Evolutionary conservation across 2,329 filamentous ascomycete species (phyloP).

Genomic region (Penicillium sp.): DNA sequence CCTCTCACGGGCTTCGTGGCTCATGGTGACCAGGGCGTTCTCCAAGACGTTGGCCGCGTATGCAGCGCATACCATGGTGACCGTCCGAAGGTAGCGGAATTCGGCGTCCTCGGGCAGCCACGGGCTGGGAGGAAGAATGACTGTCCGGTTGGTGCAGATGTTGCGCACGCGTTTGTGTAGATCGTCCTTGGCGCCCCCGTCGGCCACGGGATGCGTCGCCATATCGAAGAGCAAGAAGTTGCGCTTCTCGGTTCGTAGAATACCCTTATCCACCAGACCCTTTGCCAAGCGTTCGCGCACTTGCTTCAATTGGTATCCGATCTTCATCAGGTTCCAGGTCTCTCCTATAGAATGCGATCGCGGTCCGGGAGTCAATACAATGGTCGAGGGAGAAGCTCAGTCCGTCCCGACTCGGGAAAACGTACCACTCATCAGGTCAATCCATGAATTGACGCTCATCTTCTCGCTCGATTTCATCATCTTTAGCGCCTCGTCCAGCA

Average conservation of each 20-base stretch:
- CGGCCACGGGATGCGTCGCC: constrained; percentile 96
- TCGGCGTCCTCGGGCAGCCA: constrained; percentile 93
- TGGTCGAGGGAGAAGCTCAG: not conserved
- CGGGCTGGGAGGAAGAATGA: constrained; percentile 77
- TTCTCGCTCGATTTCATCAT: constrained; percentile 99
- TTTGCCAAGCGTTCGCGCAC: constrained; percentile 96
- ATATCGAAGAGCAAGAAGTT: constrained; percentile 99
- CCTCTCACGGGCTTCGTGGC: constrained; percentile 87
- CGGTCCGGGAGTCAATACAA: not conserved
- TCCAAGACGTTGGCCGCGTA: constrained; percentile 98
- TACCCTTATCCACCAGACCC: constrained; percentile 96
- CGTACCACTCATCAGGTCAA: constrained; percentile 96
- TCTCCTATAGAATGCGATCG: constrained; percentile 59
- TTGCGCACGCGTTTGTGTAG: constrained; percentile 88
- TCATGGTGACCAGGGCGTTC: constrained; percentile 89
- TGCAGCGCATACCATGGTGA: constrained; percentile 94
- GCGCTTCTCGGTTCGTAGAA: constrained; percentile 95
- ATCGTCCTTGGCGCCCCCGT: constrained; percentile 95
- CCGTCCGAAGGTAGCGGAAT: constrained; percentile 84
- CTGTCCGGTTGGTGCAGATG: constrained; percentile 86
- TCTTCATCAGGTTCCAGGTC: constrained; percentile 99
- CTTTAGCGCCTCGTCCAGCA: constrained; percentile 95
- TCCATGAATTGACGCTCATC: constrained; percentile 99
- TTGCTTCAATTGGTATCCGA: constrained; percentile 98
- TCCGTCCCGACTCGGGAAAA: constrained; percentile 2